Conservation (phyloP, 2,329 filamentous ascomycete genomes). For the Alternaria tenuissima region DNA sequence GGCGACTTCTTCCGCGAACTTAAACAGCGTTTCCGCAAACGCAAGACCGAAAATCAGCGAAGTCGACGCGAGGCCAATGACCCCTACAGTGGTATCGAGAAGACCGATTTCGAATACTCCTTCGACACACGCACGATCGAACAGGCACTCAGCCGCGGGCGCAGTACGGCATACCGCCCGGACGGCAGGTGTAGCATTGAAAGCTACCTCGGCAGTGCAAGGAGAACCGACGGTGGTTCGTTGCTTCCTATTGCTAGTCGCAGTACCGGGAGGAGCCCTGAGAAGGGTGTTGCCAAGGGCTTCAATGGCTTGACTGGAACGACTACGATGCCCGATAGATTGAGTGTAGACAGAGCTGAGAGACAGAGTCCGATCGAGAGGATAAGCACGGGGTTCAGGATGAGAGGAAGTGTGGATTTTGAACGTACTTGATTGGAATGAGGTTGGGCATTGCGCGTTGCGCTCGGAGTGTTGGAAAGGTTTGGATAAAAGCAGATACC, state of each 20-base stretch:
- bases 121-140: slow-evolving; percentile 40
- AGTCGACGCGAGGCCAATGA: not conserved
- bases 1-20: slow-evolving; percentile 43
- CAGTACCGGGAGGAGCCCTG: slow-evolving; percentile 32
- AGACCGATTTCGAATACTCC: slow-evolving; percentile 27
- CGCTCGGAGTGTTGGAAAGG: not conserved
- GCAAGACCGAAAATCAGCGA: not conserved
- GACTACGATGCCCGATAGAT: slow-evolving; percentile 17
- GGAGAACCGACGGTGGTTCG: slow-evolving; percentile 15
- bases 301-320: slow-evolving; percentile 20
- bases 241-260: slow-evolving; percentile 45
- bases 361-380: slow-evolving; percentile 35
- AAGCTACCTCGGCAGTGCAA: slow-evolving; percentile 35
- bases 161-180: slow-evolving; percentile 32
- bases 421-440: slow-evolving; percentile 16
- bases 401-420: slow-evolving; percentile 43
- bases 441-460: not conserved
- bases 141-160: slow-evolving; percentile 35
- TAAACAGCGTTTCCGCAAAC: slow-evolving; percentile 27
- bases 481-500: slow-evolving; percentile 7
- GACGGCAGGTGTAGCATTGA: slow-evolving; percentile 38
- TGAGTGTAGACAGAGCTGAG: slow-evolving; percentile 32
- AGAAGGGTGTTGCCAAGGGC: slow-evolving; percentile 21
- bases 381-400: slow-evolving; percentile 45
- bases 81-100: slow-evolving; percentile 8